Base-by-base conservation (phyloP, 2,329 filamentous ascomycete genomes). In the Colletotrichum gigasporum region DNA sequence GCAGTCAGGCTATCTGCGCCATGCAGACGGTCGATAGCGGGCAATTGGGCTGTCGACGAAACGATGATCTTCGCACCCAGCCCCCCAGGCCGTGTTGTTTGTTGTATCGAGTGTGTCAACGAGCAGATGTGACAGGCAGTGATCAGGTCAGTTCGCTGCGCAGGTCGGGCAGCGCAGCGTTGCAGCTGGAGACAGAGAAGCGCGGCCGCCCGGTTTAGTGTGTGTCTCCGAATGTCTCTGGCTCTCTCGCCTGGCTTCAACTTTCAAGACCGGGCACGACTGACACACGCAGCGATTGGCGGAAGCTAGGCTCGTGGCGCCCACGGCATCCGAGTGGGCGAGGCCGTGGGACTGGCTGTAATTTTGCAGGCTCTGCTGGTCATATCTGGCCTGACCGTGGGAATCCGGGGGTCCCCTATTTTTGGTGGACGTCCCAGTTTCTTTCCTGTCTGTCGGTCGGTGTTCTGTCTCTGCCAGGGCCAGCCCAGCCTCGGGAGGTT, bases 21-120 rank as follows among this genome's bases (percentile, higher is more conserved):
- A 61, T 61, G 56, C 61, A 64, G 61, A 59, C 45, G 52, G 60
- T 63, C 60, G 60, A 53, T 63, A 60, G 60, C 47, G 60, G 54
- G 55, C 60, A 63, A 26, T 60, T 60, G 60, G 60, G 56, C 56
- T 35, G 16, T 48, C 26, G 48, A 6, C 48, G 56, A 64, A 54
- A 61, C 56, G 61, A 54, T 48, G 61, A 64, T 64, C 56, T 50
- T 53, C 56, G 16, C 18, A 61, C 61, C 61, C 61, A 64, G 61
- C 61, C 61, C 42, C 44, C 28, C 41, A 32, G 41, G 32, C 44
- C 24, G 39, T 26, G 28, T 24, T 61, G 22, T 30, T 48, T 48
- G 41, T 42, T 50, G 41, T 35, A 37, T 45, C 41, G 32, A 59
- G 39, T 16, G 55, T 44, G 32, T 55, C 35, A 24, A 48, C 51